phyloP scores from a whole-genome alignment of 2,329 filamentous ascomycete genomes.

The Penicillium nordicum region DNA sequence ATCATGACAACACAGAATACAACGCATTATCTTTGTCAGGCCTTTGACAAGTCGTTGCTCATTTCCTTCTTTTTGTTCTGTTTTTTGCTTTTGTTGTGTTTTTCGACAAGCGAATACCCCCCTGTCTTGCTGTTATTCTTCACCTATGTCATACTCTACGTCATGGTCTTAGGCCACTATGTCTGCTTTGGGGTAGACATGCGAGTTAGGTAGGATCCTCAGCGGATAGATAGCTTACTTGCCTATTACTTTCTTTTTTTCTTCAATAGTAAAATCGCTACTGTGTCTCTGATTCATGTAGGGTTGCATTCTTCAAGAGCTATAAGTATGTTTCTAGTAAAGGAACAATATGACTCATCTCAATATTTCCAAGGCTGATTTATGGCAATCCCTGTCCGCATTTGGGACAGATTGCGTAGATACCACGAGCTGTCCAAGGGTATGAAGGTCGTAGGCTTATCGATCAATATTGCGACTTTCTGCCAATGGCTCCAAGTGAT shows the following conservation, averaged over 20 bases:
- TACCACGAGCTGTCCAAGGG: neutral
- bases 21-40: neutral
- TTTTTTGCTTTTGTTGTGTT: neutral
- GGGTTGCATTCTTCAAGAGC: neutral
- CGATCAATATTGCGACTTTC: neutral
- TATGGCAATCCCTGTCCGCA: neutral
- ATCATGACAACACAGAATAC: neutral
- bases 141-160: neutral
- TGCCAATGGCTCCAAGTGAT: neutral
- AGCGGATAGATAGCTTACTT: neutral
- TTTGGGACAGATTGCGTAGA: neutral
- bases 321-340: no score
- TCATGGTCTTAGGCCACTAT: neutral
- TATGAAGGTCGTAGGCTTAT: neutral
- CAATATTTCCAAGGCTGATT: neutral
- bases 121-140: conserved; percentile 7
- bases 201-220: neutral
- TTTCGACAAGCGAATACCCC: conserved; percentile 22
- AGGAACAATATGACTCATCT: neutral
- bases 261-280: neutral
- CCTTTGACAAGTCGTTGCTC: neutral
- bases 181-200: neutral
- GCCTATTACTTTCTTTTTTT: neutral
- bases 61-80: neutral
- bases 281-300: neutral